These are phyloP conservation scores for Pelargonium fulgidum DNA, from an alignment of 441 rosid species.

Conservation along the genomic window DNA sequence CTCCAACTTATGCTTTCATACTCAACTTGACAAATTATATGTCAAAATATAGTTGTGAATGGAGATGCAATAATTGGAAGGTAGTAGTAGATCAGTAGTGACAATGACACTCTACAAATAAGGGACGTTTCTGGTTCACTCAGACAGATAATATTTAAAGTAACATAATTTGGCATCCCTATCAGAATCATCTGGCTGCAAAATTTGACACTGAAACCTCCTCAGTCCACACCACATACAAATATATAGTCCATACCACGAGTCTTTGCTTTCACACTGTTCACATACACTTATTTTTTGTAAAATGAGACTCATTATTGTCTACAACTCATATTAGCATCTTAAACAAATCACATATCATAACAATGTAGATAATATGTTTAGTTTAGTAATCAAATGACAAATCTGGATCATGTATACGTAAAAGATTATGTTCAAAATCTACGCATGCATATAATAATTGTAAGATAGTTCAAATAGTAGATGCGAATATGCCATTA, in stretches of 20 bases:
- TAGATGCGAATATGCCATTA: too few species aligned
- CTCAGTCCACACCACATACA: not conserved
- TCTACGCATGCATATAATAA: not conserved
- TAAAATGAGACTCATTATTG: not conserved
- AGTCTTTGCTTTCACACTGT: not conserved
- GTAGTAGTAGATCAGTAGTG: not conserved
- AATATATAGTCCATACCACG: not conserved
- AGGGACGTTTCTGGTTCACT: not conserved
- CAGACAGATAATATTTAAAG: not conserved
- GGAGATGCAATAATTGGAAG: not conserved
- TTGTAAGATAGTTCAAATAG: too few species aligned
- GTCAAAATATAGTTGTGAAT: not conserved
- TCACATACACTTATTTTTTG: not conserved
- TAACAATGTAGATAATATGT: not conserved
- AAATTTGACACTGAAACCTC: not conserved
- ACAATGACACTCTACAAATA: not conserved
- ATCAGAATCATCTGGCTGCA: not conserved
- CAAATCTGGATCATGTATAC: too few species aligned
- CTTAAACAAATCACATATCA: not conserved
- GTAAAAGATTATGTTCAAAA: not conserved
- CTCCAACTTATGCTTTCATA: not conserved
- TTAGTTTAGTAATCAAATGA: not conserved
- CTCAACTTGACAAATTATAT: not conserved
- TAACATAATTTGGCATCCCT: not conserved
- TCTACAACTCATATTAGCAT: not conserved